Conservation (phyloP, 352 stramenopile species). For the Globisporangium ultimum region DNA sequence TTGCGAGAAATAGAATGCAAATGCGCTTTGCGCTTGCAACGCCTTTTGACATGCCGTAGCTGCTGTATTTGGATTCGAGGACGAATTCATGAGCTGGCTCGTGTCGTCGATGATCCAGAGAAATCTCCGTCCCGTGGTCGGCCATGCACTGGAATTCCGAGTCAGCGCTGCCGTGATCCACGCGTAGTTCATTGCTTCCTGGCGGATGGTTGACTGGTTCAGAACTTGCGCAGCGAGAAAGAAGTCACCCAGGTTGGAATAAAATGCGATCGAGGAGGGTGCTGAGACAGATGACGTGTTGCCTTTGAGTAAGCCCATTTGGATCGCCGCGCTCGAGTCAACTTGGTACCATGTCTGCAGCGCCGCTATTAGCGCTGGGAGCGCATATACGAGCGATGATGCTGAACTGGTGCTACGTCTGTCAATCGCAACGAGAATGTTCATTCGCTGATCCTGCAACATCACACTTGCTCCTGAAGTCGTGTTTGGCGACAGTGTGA, state of each 20-base stretch:
- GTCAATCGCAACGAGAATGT: slow-evolving; percentile 51
- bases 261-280: slow-evolving; percentile 8
- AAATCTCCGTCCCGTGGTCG: slow-evolving; percentile 20
- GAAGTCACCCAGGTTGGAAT: slow-evolving; percentile 13
- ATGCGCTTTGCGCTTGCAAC: slow-evolving; percentile 22
- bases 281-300: slow-evolving; percentile 3
- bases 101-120: slow-evolving; percentile 16
- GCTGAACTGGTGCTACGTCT: slow-evolving; percentile 11
- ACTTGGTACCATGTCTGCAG: slow-evolving; percentile 32
- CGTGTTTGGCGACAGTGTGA: slow-evolving; percentile 24
- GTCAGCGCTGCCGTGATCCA: slow-evolving; percentile 5
- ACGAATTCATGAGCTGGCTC: slow-evolving; percentile 11
- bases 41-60: slow-evolving; percentile 11
- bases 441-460: slow-evolving; percentile 31
- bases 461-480: slow-evolving; percentile 9
- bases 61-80: slow-evolving; percentile 1
- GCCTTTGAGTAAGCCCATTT: slow-evolving; percentile 25
- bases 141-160: slow-evolving; percentile 19
- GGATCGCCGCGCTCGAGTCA: slow-evolving; percentile 20
- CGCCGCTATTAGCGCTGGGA: slow-evolving; percentile 33
- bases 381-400: slow-evolving; percentile 19
- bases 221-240: slow-evolving; percentile 16
- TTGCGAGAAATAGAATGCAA: slow-evolving; percentile 15
- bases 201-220: slow-evolving; percentile 3
- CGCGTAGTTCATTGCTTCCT: slow-evolving; percentile 5